Evolutionary conservation across 805 yeast genomes (phyloP), one percentile per base, ranked within the genome.

Genomic region (Lipomyces sp.): DNA sequence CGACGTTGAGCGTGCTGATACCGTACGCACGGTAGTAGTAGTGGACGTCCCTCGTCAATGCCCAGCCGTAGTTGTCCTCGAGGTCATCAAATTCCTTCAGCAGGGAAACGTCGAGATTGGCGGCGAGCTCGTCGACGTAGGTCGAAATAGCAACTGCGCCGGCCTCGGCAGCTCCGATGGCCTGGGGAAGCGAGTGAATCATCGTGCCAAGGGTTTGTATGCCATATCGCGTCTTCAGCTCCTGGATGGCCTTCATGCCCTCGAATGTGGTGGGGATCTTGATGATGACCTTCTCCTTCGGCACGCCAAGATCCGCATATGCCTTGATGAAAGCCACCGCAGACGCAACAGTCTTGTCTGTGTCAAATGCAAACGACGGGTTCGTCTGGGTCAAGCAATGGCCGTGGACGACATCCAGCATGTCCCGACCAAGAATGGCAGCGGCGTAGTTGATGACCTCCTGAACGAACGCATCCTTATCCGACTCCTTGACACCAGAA

Each of bases 391-490:
- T 57, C 77, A 75, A 66, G 74, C 70, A 59, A 49, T 67, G 47
- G 63, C 79, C 33, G 69, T 75, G 64, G 63, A 72, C 29, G 69
- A 45, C 16, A 74, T 44, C 68, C 76, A 50, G 46, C 62, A 59
- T 59, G 23, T 47, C 46, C 64, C 51, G 69, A 62, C 60, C 75
- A 70, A 59, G 45, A 68, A 74, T 61, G 73, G 78, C 70, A 74
- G 76, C 35, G 74, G 75, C 39, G 67, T 55, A 43, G 69, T 74
- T 37, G 76, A 76, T 67, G 63, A 74, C 57, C 71, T 69, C 72
- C 64, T 73, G 63, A 70, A 74, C 49, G 72, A 73, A 60, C 62
- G 68, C 47, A 69, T 72, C 71, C 71, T 73, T 53, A 75, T 74
- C 11, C 68, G 72, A 64, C 69, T 74, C 52, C 68, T 71, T 56